These are phyloP conservation scores for Raffaelea albimanens DNA, from an alignment of 2,329 filamentous ascomycete species.

Conservation along the genomic window DNA sequence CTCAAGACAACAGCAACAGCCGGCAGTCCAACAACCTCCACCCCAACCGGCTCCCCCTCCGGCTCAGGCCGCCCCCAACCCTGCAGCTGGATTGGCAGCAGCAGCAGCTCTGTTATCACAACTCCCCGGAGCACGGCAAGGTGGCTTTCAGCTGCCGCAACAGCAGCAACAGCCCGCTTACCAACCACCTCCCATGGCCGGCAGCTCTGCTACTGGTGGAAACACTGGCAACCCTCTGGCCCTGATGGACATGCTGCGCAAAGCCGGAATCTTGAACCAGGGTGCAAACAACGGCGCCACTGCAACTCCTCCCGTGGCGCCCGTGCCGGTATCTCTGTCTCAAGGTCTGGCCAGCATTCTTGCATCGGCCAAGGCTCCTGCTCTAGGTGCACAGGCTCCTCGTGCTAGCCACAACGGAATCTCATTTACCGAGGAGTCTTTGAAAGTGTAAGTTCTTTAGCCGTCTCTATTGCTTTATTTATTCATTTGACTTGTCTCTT, in stretches of 20 bases:
- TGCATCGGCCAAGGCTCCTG: constrained; percentile 11
- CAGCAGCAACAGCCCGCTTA: not conserved
- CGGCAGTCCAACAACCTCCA: not conserved
- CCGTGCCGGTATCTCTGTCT: constrained; percentile 23
- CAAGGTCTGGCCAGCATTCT: constrained; percentile 20
- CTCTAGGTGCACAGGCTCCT: constrained; percentile 5
- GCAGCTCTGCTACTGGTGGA: not conserved
- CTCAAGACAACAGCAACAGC: constrained; percentile 30
- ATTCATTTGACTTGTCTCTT: not conserved
- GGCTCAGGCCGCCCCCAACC: constrained; percentile 8
- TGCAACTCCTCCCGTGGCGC: constrained; percentile 17
- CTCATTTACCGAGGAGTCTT: constrained; percentile 54
- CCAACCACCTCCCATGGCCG: too few species aligned
- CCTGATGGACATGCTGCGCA: constrained; percentile 57
- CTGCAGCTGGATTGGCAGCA: not conserved
- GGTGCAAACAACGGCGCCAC: constrained; percentile 19
- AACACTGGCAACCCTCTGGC: constrained; percentile 34
- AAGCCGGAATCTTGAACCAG: constrained; percentile 51
- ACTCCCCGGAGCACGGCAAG: not conserved
- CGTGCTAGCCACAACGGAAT: constrained; percentile 33
- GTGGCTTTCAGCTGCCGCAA: constrained; percentile 16
- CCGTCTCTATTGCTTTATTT: too few species aligned
- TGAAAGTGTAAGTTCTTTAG: constrained; percentile 63
- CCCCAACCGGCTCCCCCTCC: not conserved
- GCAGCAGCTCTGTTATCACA: constrained; percentile 10